Evolutionary conservation across 2,329 filamentous ascomycete genomes (phyloP), one percentile per base, ranked within the genome.

Genomic region (Colletotrichum sp.): DNA sequence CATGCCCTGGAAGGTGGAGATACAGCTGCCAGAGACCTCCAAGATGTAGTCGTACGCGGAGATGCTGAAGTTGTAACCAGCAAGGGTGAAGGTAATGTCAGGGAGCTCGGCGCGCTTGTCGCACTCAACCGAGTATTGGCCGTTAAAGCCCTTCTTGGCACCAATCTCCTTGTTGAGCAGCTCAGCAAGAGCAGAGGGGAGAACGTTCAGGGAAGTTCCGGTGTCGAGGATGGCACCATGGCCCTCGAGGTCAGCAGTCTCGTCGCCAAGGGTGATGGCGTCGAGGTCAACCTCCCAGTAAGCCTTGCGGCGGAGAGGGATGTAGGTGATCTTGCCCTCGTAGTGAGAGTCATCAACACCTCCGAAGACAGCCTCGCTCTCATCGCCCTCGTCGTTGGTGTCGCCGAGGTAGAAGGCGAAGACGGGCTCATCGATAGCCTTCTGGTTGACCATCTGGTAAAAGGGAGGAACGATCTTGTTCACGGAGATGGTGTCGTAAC

Each of bases 271-370:
- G 72, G 94, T 93, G 87, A 99, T 97, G 79, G 95, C 91, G 82
- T 99, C 94, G 77, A 99, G 93, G 82, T 99, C 96, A 72, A 99
- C 96, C 91, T 99, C 97, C 97, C 97, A 99, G 92, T 99, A 99
- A 66, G 97, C 97, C 94, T 99, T 99, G 85, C 97, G 95, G 86
- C 97, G 95, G 81, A 99, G 92, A 71, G 97, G 97, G 80, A 99
- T 95, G 86, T 96, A 98, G 84, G 93, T 95, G 82, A 99, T 91
- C 86, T 99, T 93, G 83, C 97, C 97, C 52, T 90, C 93, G 85
- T 90, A 93, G 90, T 97, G 95, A 83, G 89, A 88, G 88, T 95
- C 89, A 86, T 99, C 93, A 77, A 98, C 87, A 79, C 96, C 96
- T 85, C 96, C 96, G 80, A 99, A 99, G 80, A 93, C 93, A 77